Evolutionary conservation across 805 yeast species (phyloP).

Genomic region (Wickerhamomyces tratensis): DNA sequence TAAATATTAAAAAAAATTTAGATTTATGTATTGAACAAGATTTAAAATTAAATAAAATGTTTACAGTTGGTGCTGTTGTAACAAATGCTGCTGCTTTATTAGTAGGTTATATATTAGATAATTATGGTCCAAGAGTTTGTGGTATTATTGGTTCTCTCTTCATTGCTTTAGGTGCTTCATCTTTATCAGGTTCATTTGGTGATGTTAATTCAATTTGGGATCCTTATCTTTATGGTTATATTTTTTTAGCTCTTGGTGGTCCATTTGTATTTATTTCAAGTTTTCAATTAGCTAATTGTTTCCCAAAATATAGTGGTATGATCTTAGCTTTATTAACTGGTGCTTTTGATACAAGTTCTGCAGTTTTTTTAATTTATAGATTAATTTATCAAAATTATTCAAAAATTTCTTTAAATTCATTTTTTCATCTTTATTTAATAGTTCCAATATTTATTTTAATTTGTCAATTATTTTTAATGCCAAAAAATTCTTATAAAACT

Average conservation of each 20-base stretch:
- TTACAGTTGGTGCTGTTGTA: constrained; percentile 78
- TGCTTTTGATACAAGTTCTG: constrained; percentile 92
- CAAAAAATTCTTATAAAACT: constrained; percentile 64
- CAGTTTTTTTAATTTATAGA: constrained; percentile 70
- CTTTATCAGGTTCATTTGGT: constrained; percentile 32
- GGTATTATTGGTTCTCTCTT: constrained; percentile 65
- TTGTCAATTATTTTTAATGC: constrained; percentile 77
- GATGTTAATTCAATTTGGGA: constrained; percentile 27
- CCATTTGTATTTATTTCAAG: constrained; percentile 89
- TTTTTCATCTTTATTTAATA: constrained; percentile 56
- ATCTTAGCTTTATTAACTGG: constrained; percentile 80
- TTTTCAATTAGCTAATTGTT: constrained; percentile 82
- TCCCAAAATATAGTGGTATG: constrained; percentile 76
- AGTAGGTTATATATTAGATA: constrained; percentile 74
- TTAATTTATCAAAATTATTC: constrained; percentile 38
- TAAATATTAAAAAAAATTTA: constrained; percentile 1
- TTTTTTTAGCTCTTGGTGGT: constrained; percentile 77
- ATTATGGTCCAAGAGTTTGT: constrained; percentile 70
- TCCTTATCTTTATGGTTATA: constrained; percentile 66
- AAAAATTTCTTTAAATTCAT: constrained; percentile 36
- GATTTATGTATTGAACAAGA: constrained; percentile 68
- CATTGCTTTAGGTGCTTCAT: constrained; percentile 44
- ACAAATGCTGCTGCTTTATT: constrained; percentile 78
- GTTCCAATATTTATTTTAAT: constrained; percentile 73
- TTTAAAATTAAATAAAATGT: constrained; percentile 68